phyloP scores from a whole-genome alignment of 2,329 filamentous ascomycete genomes.

The Ceratocystis huliohia region DNA sequence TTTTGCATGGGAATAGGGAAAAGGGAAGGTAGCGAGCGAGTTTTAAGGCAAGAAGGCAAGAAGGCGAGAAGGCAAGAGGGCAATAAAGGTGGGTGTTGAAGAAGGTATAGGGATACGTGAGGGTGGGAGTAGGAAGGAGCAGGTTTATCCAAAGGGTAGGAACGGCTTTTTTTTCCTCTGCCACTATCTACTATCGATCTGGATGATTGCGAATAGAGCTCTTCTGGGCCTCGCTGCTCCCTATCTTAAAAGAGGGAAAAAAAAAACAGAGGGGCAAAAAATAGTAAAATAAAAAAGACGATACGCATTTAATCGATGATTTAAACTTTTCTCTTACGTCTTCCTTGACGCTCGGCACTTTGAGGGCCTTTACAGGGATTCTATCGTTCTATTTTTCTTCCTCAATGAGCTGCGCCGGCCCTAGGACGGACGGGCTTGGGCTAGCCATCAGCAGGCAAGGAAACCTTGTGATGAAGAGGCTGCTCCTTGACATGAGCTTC shows the following conservation, averaged over 20 bases:
- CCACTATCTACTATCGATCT: neutral
- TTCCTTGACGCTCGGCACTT: constrained; percentile 5
- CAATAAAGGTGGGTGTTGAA: constrained; percentile 1
- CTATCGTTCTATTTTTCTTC: neutral
- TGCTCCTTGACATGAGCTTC: too few relatives aligned
- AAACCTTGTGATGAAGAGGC: too few relatives aligned
- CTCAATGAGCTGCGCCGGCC: neutral
- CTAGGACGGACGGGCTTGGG: too few relatives aligned
- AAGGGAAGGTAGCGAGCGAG: neutral
- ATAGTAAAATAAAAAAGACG: neutral
- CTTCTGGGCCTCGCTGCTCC: neutral
- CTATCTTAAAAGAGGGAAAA: neutral
- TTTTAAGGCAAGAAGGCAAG: neutral
- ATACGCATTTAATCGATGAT: neutral
- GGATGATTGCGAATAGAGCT: neutral
- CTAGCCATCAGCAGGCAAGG: too few relatives aligned
- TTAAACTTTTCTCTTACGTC: constrained; percentile 10
- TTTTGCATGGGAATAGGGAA: constrained; percentile 4
- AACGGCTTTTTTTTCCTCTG: neutral
- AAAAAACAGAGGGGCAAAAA: neutral
- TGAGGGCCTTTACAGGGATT: neutral
- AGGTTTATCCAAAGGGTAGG: neutral
- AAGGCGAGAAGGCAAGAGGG: neutral
- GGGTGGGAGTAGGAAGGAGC: neutral
- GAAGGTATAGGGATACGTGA: too few relatives aligned